Base-by-base conservation (phyloP, 768 basidiomycete species). In the Boletus fagicola region DNA sequence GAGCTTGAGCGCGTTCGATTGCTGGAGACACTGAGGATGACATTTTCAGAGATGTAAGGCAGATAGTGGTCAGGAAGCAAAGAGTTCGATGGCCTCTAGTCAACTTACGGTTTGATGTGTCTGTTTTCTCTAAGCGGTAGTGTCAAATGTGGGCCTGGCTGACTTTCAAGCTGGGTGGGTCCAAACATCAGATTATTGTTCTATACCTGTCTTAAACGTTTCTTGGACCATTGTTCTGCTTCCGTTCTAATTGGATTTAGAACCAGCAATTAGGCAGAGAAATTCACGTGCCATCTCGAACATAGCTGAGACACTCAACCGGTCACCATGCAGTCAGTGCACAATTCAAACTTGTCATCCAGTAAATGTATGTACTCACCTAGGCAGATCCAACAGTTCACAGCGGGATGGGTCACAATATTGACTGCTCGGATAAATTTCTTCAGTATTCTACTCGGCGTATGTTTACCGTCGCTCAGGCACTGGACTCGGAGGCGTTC, bases 21-120 rank as follows among this genome's bases (percentile, higher is more conserved):
- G 12, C 45, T 38, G 56, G 54, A 46, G 63, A 57, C 28, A 28
- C 13, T 0, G 53, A 45, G 22, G 55, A 49, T 18, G 56, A 57
- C 42, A 57, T 60, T 42, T 28, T 31, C 22, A 22, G 42, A 45
- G 24, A 56, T 33, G 4, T 0, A 12, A 33, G 13, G 22, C 4
- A 42, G 49, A 16, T 31, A 4, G 18, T 20, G 13, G 31, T 15
- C 40, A 11, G 24, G 16, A 33, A 44, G 11, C 5, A 10, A 26
- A 16, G 10, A 49, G 20, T 12, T 20, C 11, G 12, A 35, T 3
- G 9, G 13, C 2, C 2, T 33, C 13, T 26, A 20, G 36, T 18
- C 22, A 15, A 36, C 35, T 0, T 26, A 26, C 38, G 28, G 9
- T 51, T 15, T 43, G 31, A 40, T 22, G 2, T 48, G 12, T 47